phyloP scores from a whole-genome alignment of 2,329 filamentous ascomycete genomes.

The Epichloe amarillans region DNA sequence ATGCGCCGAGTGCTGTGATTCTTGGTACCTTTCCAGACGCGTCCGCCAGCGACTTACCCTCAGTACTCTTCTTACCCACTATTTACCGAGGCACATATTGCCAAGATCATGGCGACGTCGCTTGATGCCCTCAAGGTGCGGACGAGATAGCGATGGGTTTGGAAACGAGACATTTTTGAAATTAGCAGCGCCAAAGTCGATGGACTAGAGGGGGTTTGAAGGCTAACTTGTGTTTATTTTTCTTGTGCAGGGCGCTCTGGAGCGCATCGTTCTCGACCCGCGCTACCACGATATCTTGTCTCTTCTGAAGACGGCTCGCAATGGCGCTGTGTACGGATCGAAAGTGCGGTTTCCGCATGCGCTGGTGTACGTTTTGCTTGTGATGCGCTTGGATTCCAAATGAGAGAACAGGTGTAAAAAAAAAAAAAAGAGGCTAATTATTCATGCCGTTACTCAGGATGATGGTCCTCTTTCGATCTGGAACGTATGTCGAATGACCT shows the following conservation, averaged over 20 bases:
- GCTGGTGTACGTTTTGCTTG: slow-evolving; percentile 47
- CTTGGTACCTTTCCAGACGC: background rate
- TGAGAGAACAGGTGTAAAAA: too few species aligned
- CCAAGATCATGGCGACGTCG: slow-evolving; percentile 13
- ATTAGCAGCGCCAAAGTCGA: too few species aligned
- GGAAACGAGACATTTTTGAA: too few species aligned
- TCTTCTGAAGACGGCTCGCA: slow-evolving; percentile 84
- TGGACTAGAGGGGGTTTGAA: background rate
- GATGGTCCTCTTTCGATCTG: slow-evolving; percentile 91
- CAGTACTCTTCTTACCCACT: background rate
- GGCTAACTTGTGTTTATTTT: background rate
- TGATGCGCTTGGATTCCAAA: background rate
- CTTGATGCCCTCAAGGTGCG: slow-evolving; percentile 19
- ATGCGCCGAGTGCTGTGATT: background rate
- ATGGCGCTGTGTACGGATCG: slow-evolving; percentile 90
- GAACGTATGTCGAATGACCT: slow-evolving; percentile 45
- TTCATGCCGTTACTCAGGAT: slow-evolving; percentile 41
- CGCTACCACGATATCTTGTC: slow-evolving; percentile 73
- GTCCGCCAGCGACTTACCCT: too few species aligned
- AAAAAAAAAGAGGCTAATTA: background rate
- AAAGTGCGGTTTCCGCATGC: slow-evolving; percentile 98
- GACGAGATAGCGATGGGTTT: background rate
- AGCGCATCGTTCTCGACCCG: slow-evolving; percentile 69
- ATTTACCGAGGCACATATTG: slow-evolving; percentile 11
- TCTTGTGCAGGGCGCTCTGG: slow-evolving; percentile 35